Base-by-base conservation (phyloP, 805 yeast species). In the Hanseniaspora clermontiae region DNA sequence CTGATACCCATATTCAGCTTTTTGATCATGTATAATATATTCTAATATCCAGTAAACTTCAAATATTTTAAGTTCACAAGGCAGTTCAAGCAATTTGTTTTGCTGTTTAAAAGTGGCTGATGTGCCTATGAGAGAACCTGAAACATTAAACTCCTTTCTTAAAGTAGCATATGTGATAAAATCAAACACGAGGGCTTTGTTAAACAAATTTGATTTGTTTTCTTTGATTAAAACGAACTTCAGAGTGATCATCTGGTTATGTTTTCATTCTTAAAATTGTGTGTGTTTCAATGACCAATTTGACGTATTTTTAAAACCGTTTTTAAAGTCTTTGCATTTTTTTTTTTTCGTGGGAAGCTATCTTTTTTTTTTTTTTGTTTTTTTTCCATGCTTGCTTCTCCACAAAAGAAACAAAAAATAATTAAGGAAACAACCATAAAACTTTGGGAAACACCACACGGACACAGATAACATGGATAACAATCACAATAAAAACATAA, bases 111-210 rank as follows among this genome's bases (percentile, higher is more conserved):
- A 37, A 19, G 29, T 43, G 14, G 51, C 19, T 36, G 49, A 39
- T 10, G 43, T 53, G 3, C 57, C 57, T 20, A 53, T 53, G 8
- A 53, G 43, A 14, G 48, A 29, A 5, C 57, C 57, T 11, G 34
- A 34, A 12, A 53, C 46, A 10, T 53, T 53, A 14, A 45, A 31
- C 1, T 53, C 11, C 20, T 14, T 32, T 53, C 57, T 53, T 3
- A 53, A 36, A 19, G 32, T 38, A 10, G 40, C 17, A 12, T 53
- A 53, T 17, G 57, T 53, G 9, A 45, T 43, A 9, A 53, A 20
- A 15, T 53, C 51, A 53, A 53, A 53, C 5, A 46, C n/a, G 6
- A 53, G 34, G 4, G 38, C 43, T 14, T 38, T 53, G 15, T 39
- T 31, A 20, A 31, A 53, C 4, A 9, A 27, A 34, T 45, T 45